Conservation (phyloP, 2,329 filamentous ascomycete species). For the Trichoderma sp. region DNA sequence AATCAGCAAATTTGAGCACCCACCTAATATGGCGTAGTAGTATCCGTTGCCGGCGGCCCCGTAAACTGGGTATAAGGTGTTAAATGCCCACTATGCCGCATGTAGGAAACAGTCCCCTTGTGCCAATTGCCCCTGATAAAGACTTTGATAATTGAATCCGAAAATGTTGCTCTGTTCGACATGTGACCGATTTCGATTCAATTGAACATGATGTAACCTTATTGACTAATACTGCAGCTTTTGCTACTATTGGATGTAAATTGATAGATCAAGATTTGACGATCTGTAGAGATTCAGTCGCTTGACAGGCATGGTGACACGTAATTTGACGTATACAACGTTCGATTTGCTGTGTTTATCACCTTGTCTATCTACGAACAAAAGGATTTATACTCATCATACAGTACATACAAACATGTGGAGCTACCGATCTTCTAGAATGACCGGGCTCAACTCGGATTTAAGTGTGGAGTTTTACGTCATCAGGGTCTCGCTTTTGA, state of each 20-base stretch:
- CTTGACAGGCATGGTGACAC: neutral
- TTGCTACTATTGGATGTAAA: neutral
- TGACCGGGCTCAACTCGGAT: neutral
- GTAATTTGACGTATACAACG: no score
- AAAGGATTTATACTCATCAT: neutral
- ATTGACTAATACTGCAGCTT: neutral
- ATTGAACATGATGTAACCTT: neutral
- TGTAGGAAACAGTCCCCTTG: neutral
- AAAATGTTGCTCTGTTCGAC: neutral
- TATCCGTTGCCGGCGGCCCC: neutral
- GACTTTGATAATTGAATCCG: neutral
- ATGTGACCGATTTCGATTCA: neutral
- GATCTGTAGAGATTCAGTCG: neutral
- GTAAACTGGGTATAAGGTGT: neutral
- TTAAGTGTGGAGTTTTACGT: neutral
- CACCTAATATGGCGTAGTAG: neutral
- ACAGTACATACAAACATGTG: no score
- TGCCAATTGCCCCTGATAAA: neutral
- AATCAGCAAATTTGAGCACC: neutral
- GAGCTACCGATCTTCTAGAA: neutral
- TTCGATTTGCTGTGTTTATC: neutral
- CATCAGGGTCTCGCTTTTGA: neutral
- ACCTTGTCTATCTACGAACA: neutral
- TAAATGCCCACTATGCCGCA: neutral
- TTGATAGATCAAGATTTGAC: neutral